phyloP scores from a whole-genome alignment of 495 filamentous ascomycete genomes.

The Daldinia loculata region DNA sequence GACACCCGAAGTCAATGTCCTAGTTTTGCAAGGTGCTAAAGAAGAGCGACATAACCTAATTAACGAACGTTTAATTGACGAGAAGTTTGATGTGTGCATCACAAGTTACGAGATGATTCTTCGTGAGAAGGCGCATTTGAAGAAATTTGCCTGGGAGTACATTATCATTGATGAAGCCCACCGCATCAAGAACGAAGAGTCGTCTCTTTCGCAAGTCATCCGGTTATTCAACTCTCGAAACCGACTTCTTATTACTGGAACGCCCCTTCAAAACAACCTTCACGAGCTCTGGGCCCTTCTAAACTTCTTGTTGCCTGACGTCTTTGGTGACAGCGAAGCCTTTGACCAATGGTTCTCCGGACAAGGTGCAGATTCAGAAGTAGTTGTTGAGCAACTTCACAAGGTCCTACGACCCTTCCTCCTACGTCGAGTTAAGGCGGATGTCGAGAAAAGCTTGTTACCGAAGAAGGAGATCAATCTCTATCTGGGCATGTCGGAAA shows the following conservation, averaged over 20 bases:
- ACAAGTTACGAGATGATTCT: constrained; percentile 98
- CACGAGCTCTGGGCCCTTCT: constrained; percentile 99
- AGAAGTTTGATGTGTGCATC: constrained; percentile 92
- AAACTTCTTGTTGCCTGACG: constrained; percentile 96
- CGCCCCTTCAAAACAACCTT: constrained; percentile 96
- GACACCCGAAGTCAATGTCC: constrained; percentile 94
- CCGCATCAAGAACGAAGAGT: constrained; percentile 99
- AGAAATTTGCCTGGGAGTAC: constrained; percentile 99
- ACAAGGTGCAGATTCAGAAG: constrained; percentile 89
- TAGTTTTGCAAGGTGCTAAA: constrained; percentile 95
- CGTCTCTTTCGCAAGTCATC: constrained; percentile 95
- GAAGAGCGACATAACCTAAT: constrained; percentile 91
- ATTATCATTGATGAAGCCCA: constrained; percentile 99
- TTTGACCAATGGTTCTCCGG: constrained; percentile 98
- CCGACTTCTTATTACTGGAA: constrained; percentile 94
- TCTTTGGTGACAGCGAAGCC: constrained; percentile 96
- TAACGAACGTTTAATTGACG: constrained; percentile 86
- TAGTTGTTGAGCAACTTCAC: constrained; percentile 96
- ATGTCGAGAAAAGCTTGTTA: constrained; percentile 97
- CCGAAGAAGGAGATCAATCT: constrained; percentile 98
- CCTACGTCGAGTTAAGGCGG: constrained; percentile 94
- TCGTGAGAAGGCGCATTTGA: constrained; percentile 91
- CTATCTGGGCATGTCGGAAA: constrained; percentile 98
- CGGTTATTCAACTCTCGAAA: constrained; percentile 97
- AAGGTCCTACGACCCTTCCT: constrained; percentile 93